Conservation (phyloP, 2,329 filamentous ascomycete genomes). For the Xylaria sp. region DNA sequence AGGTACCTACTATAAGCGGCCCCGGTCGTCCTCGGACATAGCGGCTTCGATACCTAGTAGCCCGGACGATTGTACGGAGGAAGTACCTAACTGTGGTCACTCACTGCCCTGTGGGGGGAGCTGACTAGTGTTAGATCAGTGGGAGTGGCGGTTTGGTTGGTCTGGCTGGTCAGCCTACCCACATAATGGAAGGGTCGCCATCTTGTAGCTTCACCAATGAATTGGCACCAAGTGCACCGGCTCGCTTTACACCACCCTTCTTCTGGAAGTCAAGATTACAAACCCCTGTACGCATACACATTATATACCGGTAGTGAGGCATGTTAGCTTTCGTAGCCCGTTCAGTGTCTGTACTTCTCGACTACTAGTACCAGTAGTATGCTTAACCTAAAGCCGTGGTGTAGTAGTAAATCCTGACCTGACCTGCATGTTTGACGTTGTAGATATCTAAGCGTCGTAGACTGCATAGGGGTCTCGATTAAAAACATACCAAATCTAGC, state of each 20-base stretch:
- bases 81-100: background rate
- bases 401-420: background rate
- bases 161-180: background rate
- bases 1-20: background rate
- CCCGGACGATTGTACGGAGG: constrained; percentile 2
- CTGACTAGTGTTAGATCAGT: background rate
- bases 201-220: background rate
- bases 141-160: background rate
- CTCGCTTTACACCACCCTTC: constrained; percentile 17
- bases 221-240: constrained; percentile 4
- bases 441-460: background rate
- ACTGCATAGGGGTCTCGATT: background rate
- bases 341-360: background rate
- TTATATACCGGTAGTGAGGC: background rate
- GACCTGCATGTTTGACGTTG: constrained; percentile 8
- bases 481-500: too few relatives aligned
- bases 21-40: constrained; percentile 33
- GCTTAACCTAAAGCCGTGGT: too few relatives aligned
- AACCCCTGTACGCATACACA: background rate
- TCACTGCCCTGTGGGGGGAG: background rate
- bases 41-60: constrained; percentile 18
- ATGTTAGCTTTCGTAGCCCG: background rate
- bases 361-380: too few relatives aligned
- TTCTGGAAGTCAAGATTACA: constrained; percentile 29
- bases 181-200: constrained; percentile 12